Conservation (phyloP, 495 filamentous ascomycete genomes). For the Chaetomidium leptoderma region DNA sequence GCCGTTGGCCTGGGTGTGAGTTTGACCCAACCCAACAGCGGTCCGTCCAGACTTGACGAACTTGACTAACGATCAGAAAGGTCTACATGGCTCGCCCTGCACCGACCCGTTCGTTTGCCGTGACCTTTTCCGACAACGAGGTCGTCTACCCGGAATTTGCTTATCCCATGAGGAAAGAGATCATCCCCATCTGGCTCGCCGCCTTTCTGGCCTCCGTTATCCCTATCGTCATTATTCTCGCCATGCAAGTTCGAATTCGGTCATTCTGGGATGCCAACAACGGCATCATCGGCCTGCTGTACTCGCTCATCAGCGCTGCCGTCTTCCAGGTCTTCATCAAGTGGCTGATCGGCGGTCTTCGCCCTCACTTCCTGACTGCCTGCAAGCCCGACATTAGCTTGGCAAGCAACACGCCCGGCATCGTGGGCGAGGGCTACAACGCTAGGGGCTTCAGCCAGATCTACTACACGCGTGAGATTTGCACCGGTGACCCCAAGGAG, state of each 20-base stretch:
- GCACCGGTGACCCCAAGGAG: conserved; percentile 38
- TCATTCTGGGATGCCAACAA: conserved; percentile 66
- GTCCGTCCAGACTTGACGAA: no score
- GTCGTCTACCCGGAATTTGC: conserved; percentile 58
- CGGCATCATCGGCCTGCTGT: conserved; percentile 55
- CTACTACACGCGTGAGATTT: conserved; percentile 48
- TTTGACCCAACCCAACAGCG: no score
- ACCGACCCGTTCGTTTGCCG: conserved; percentile 34
- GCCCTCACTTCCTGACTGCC: conserved; percentile 55
- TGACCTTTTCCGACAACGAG: conserved; percentile 45
- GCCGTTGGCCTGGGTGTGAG: conserved; percentile 55
- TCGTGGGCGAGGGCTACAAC: conserved; percentile 27
- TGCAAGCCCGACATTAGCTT: conserved; percentile 50
- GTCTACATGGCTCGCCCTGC: conserved; percentile 56
- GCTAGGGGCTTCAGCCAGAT: conserved; percentile 38
- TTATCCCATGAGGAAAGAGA: conserved; percentile 57
- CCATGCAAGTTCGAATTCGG: conserved; percentile 56
- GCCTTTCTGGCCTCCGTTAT: conserved; percentile 54
- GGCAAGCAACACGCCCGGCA: conserved; percentile 26
- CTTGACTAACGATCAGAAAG: no score
- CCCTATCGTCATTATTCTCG: conserved; percentile 54
- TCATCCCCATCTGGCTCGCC: conserved; percentile 57
- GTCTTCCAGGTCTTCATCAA: conserved; percentile 50
- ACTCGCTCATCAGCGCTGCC: conserved; percentile 56
- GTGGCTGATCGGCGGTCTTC: conserved; percentile 17